Evolutionary conservation across 805 yeast genomes (phyloP).

Genomic region (Wickerhamiella sorbophila): DNA sequence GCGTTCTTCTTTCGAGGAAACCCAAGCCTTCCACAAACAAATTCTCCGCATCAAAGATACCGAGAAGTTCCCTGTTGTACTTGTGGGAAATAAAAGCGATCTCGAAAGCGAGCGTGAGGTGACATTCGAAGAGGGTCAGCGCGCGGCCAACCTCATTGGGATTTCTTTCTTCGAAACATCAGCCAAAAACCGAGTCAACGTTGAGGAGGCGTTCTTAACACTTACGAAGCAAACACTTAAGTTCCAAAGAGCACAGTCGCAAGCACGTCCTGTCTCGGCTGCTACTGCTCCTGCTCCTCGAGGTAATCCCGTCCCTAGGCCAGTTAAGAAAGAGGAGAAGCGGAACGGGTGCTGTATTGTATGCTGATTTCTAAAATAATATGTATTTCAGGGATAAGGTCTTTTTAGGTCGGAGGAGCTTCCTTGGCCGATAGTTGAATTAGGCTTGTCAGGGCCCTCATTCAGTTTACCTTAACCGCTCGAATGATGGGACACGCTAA

Average conservation of each 20-base stretch:
- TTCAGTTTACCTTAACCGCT: too few species aligned
- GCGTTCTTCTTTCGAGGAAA: conserved; percentile 70
- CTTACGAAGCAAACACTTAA: conserved; percentile 22
- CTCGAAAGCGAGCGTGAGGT: conserved; percentile 66
- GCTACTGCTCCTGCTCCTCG: conserved; percentile 1
- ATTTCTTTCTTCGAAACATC: conserved; percentile 70
- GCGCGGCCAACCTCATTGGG: conserved; percentile 51
- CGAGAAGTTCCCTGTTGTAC: conserved; percentile 56
- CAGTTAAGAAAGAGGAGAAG: neutral
- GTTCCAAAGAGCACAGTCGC: conserved; percentile 14
- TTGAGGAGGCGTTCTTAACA: conserved; percentile 68
- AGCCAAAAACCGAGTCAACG: conserved; percentile 83
- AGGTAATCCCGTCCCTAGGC: neutral
- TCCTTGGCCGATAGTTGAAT: too few species aligned
- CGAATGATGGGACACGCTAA: too few species aligned
- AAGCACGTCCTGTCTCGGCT: neutral
- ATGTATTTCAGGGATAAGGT: too few species aligned
- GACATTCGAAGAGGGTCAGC: conserved; percentile 70
- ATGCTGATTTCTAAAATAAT: neutral
- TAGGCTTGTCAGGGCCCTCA: too few species aligned
- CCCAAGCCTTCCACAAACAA: conserved; percentile 64
- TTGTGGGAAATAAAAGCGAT: conserved; percentile 85
- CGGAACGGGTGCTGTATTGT: conserved; percentile 1
- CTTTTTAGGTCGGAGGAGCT: too few species aligned
- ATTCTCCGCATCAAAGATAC: conserved; percentile 49